A percentile compares a stretch with the other conserved stretches of the same genome.
phyloP scores from a whole-genome alignment of 176 grass and related monocot genomes.

The Areca catechu region DNA sequence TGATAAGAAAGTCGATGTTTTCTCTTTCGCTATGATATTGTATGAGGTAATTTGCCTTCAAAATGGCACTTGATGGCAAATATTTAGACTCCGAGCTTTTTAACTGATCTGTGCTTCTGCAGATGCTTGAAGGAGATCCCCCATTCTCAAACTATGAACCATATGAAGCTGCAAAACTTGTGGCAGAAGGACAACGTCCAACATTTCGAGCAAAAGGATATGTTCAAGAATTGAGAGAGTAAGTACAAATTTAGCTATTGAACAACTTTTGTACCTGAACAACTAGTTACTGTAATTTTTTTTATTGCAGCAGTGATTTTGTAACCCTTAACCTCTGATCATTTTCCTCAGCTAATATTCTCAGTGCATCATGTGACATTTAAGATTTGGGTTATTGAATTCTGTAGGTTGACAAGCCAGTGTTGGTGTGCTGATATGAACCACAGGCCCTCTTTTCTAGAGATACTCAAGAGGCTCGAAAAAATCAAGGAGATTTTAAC shows the following conservation, averaged over 20 bases:
- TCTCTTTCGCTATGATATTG: slow-evolving; percentile 99
- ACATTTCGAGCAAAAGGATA: slow-evolving; percentile 62
- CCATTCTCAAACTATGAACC: slow-evolving; percentile 85
- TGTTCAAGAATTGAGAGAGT: slow-evolving; percentile 69
- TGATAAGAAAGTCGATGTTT: slow-evolving; percentile 99
- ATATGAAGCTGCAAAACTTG: slow-evolving; percentile 89
- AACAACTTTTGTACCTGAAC: no score
- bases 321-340: no score
- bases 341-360: no score
- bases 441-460: slow-evolving; percentile 82
- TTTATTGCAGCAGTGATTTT: no score
- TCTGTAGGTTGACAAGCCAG: slow-evolving; percentile 55
- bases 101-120: slow-evolving; percentile 15
- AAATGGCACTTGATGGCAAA: slow-evolving; percentile 1
- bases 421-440: slow-evolving; percentile 77
- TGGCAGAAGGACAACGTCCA: slow-evolving; percentile 75
- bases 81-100: not conserved
- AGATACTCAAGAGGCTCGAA: slow-evolving; percentile 91
- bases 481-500: slow-evolving; percentile 64
- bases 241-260: slow-evolving; percentile 14
- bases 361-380: no score
- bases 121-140: slow-evolving; percentile 95
- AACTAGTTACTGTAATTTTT: no score
- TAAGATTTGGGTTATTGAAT: not conserved
- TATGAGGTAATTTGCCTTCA: slow-evolving; percentile 63